Percentiles rank a stretch among this genome's conserved stretches.
phyloP scores from a whole-genome alignment of 495 filamentous ascomycete genomes.

The Lasiosphaeris hirsuta region DNA sequence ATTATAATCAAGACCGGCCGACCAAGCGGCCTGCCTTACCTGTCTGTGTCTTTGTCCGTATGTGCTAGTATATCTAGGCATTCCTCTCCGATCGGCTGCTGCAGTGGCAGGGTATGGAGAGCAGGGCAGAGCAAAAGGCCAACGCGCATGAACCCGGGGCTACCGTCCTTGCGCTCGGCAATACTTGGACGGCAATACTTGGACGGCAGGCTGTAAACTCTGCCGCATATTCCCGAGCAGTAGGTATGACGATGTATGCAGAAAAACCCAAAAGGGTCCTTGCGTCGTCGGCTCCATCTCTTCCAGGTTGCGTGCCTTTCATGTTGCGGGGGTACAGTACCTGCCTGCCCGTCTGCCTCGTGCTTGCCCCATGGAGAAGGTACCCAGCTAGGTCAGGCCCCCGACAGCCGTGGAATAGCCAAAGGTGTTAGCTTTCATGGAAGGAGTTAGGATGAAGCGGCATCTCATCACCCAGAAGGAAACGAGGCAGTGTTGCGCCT shows the following conservation, averaged over 20 bases:
- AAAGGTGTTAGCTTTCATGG: too few species aligned
- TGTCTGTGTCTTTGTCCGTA: background rate
- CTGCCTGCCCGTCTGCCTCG: too few species aligned
- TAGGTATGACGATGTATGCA: background rate
- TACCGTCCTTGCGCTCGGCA: constrained; percentile 1
- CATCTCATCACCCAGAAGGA: background rate
- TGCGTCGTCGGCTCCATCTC: too few species aligned
- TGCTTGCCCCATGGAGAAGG: too few species aligned
- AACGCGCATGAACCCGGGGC: constrained; percentile 18
- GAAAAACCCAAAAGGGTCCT: background rate
- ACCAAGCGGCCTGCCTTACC: too few species aligned
- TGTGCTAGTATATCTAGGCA: constrained; percentile 2
- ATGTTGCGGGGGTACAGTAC: too few species aligned
- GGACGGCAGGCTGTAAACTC: constrained; percentile 4
- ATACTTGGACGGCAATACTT: constrained; percentile 6
- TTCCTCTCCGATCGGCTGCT: constrained; percentile 6
- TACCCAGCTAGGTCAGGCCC: too few species aligned
- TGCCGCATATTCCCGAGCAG: constrained; percentile 17
- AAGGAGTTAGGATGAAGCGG: too few species aligned
- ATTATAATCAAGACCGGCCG: too few species aligned
- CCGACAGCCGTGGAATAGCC: too few species aligned
- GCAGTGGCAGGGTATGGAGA: too few species aligned
- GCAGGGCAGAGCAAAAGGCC: background rate
- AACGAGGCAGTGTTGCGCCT: background rate
- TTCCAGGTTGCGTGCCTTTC: too few species aligned